phyloP scores from a whole-genome alignment of 2,329 filamentous ascomycete species.

The Alternaria gaisen region DNA sequence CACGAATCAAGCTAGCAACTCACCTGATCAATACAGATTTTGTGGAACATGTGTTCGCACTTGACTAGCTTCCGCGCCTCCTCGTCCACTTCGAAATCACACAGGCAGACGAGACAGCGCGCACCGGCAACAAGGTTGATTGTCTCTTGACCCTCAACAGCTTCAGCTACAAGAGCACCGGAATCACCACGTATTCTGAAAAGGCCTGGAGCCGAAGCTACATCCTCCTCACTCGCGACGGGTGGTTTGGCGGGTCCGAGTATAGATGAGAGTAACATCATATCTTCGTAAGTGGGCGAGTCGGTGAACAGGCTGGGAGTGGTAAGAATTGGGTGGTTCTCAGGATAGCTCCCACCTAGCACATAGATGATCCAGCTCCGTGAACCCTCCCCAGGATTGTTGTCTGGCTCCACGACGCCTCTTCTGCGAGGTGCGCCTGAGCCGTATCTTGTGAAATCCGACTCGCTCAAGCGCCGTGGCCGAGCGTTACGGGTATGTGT shows the following conservation, averaged over 20 bases:
- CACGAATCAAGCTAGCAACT: constrained; percentile 26
- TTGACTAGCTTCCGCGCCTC: constrained; percentile 68
- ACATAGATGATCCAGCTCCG: constrained; percentile 78
- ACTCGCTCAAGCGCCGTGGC: constrained; percentile 66
- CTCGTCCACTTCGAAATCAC: constrained; percentile 70
- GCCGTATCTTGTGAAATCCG: constrained; percentile 68
- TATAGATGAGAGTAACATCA: constrained; percentile 73
- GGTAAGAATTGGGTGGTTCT: constrained; percentile 74
- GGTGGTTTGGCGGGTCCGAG: constrained; percentile 74
- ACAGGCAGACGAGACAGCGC: constrained; percentile 72
- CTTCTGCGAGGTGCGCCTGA: constrained; percentile 70
- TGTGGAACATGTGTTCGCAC: constrained; percentile 73
- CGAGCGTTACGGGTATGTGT: constrained; percentile 54
- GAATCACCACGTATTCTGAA: constrained; percentile 60
- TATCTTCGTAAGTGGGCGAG: constrained; percentile 76
- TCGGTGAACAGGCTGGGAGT: constrained; percentile 76
- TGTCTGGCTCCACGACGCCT: constrained; percentile 67
- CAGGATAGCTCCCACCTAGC: constrained; percentile 73
- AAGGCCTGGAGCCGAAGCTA: constrained; percentile 68
- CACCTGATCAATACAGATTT: constrained; percentile 75
- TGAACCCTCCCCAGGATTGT: constrained; percentile 65
- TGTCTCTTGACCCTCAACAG: constrained; percentile 50
- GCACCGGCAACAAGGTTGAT: constrained; percentile 52
- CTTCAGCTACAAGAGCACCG: constrained; percentile 57
- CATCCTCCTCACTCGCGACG: constrained; percentile 71